Base-by-base conservation (phyloP, 2,329 filamentous ascomycete genomes). In the Hirsutella minnesotensis region DNA sequence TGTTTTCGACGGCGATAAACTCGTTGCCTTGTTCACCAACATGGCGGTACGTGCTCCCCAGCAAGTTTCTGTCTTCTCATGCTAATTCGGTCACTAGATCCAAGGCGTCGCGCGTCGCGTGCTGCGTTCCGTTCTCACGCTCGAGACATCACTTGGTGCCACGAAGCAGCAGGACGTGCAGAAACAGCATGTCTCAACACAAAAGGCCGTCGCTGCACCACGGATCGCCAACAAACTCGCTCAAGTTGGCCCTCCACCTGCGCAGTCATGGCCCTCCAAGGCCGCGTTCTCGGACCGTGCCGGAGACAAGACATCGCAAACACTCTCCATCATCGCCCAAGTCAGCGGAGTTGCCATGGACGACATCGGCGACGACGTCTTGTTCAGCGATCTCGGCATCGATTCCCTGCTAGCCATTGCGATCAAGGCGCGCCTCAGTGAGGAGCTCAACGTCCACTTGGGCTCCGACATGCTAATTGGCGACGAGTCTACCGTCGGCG, bases 1-100 rank as follows among this genome's bases (percentile, higher is more conserved):
- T 50, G 56, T 77, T 47, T 73, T 76, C 41, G 70, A 76, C 34
- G 68, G 68, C 35, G 68, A 71, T 40, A 64, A 55, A 44, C 60
- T 73, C 39, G 66, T 74, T 24, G 70, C 67, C 10, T 56, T 57
- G 9, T 8, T 3, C 19, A 10, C 3, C 10, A 7, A 18, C 22
- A n/a, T n/a, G n/a, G n/a, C n/a, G n/a, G n/a, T n/a, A n/a, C n/a
- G n/a, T n/a, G n/a, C n/a, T n/a, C n/a, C n/a, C n/a, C n/a, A n/a
- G n/a, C n/a, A n/a, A n/a, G n/a, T n/a, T n/a, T n/a, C n/a, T n/a
- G n/a, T n/a, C n/a, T n/a, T n/a, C n/a, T n/a, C n/a, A n/a, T n/a
- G n/a, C n/a, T n/a, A n/a, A n/a, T n/a, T n/a, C n/a, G n/a, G n/a
- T n/a, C n/a, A n/a, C n/a, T n/a, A 44, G 42, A 43, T 45, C 18